These are phyloP conservation scores for Laguncularia racemosa DNA, from an alignment of 345 rosid species.

Conservation along the genomic window DNA sequence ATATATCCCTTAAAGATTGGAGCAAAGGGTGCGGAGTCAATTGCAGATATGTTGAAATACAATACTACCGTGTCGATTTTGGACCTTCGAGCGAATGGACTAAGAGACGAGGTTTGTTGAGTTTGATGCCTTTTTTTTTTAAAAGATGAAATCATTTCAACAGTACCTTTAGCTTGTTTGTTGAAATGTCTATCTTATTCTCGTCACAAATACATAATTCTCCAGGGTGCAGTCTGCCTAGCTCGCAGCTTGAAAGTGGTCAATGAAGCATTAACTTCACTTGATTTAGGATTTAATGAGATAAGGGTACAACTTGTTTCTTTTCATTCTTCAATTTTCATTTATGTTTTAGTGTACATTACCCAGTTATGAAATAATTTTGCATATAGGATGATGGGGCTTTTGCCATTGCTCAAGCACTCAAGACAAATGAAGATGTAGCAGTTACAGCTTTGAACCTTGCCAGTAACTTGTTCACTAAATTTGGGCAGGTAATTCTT, in stretches of 20 bases:
- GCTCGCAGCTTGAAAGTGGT: constrained; percentile 97
- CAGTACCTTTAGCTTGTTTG: neutral
- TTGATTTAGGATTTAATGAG: constrained; percentile 90
- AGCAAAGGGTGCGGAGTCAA: constrained; percentile 69
- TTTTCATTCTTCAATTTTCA: neutral
- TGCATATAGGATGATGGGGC: constrained; percentile 82
- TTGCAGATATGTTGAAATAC: constrained; percentile 88
- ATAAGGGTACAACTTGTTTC: constrained; percentile 47
- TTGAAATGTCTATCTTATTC: neutral
- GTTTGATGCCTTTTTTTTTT: constrained; percentile 4
- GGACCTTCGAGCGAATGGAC: constrained; percentile 95
- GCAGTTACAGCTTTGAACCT: constrained; percentile 73
- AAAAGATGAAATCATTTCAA: neutral
- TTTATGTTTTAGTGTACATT: no score
- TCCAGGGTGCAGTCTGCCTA: constrained; percentile 76
- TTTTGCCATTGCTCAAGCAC: constrained; percentile 89
- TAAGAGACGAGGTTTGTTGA: constrained; percentile 67
- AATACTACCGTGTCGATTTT: constrained; percentile 68
- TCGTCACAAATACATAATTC: constrained; percentile 1
- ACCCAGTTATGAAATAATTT: constrained; percentile 9
- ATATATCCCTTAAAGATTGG: constrained; percentile 55
- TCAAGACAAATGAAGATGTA: constrained; percentile 89
- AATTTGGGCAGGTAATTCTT: constrained; percentile 79
- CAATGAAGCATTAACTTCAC: constrained; percentile 80
- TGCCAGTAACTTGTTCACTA: constrained; percentile 80